Evolutionary conservation across 148 eudicot genomes (phyloP), one percentile per base, ranked within the genome.

Genomic region (Fallopia convolvulus): DNA sequence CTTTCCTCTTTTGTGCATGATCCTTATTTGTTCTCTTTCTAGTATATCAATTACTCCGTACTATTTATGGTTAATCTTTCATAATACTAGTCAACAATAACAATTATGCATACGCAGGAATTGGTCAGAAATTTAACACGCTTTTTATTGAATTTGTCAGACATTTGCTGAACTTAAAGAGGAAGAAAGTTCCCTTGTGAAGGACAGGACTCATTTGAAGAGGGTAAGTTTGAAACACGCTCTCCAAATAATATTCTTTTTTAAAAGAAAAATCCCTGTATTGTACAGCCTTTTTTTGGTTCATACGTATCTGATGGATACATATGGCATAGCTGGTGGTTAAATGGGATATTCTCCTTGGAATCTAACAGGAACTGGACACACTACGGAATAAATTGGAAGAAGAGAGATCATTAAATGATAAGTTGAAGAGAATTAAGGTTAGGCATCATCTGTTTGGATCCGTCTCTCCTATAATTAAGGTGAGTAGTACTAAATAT

Each of bases 361-460:
- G 47, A 9, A 48, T 47, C 63, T n/a, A 76, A 74, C 83, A 90
- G 92, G 90, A 88, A 61, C 30, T 88, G 70, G 85, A 81, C 8
- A 77, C 83, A 26, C 46, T 90, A 71, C 89, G 49, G 2, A 76
- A 68, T 10, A 83, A 86, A 5, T 30, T 88, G 48, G 79, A 83
- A 9, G 82, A 88, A 58, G 88, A 87, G 75, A 81, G 80, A 83
- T 80, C 84, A 26, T 60, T 83, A 75, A 85, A 88, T 11, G 84
- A 85, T 47, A 85, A 82, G 68, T 76, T 90, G 76, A 90, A 87
- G 83, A 84, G 87, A 80, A 81, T 81, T 36, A 90, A 90, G 91
- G 93, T 90, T 82, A 75, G 7, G 33, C 68, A 23, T 2, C 68
- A 23, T 2, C 68, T 61, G 68, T 61, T 40, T 76, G 2, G 47